phyloP scores from a whole-genome alignment of 192 early-diverging fungal species.

The Phycomyces nitens region DNA sequence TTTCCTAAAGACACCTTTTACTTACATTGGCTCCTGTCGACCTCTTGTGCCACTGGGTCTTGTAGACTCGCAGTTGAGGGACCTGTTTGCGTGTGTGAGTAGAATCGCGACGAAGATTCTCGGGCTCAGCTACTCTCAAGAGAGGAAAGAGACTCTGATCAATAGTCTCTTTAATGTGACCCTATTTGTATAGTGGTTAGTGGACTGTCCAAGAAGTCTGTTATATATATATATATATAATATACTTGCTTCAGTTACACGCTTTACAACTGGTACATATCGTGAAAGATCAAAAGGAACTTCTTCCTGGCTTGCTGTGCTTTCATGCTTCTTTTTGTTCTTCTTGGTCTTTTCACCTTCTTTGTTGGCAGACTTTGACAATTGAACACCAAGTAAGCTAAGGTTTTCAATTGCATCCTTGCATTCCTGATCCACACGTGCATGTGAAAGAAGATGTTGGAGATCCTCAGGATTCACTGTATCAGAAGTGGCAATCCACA shows the following conservation, averaged over 20 bases:
- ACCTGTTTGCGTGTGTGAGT: slow-evolving; percentile 11
- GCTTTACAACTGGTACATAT: slow-evolving; percentile 74
- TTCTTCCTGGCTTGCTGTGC: slow-evolving; percentile 51
- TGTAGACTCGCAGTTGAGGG: slow-evolving; percentile 29
- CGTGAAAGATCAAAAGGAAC: slow-evolving; percentile 71
- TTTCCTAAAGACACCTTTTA: not conserved
- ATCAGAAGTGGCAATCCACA: slow-evolving; percentile 73
- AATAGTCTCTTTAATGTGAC: slow-evolving; percentile 51
- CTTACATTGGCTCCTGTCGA: slow-evolving; percentile 23
- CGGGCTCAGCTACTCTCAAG: slow-evolving; percentile 51
- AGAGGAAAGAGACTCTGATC: slow-evolving; percentile 65
- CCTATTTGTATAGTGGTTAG: slow-evolving; percentile 10
- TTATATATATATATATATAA: not conserved
- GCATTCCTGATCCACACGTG: slow-evolving; percentile 68
- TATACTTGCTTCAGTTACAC: slow-evolving; percentile 53
- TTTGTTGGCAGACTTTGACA: slow-evolving; percentile 55
- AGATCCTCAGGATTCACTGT: slow-evolving; percentile 72
- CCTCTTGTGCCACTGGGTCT: slow-evolving; percentile 37
- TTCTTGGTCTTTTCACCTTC: slow-evolving; percentile 52
- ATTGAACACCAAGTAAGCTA: slow-evolving; percentile 58
- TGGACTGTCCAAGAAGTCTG: not conserved
- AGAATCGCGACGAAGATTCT: slow-evolving; percentile 28
- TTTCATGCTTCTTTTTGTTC: slow-evolving; percentile 51
- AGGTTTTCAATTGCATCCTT: slow-evolving; percentile 81
- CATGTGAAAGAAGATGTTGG: slow-evolving; percentile 61